A percentile compares a stretch with the other conserved stretches of the same genome.
Evolutionary conservation across 75 land plant species (phyloP).

Genomic region (Cupressus sempervirens): DNA sequence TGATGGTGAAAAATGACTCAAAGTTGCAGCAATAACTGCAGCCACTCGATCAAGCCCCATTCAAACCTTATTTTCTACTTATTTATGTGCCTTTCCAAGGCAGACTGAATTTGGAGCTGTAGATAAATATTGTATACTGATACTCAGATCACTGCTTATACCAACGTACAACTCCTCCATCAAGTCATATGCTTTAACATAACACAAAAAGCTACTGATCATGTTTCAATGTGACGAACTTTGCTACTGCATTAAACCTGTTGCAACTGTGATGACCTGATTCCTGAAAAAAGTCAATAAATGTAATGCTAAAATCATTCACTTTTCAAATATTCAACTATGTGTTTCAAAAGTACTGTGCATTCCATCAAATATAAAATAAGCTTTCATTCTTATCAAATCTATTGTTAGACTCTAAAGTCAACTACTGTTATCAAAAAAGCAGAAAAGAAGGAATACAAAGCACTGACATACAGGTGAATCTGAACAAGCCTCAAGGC

Average conservation of each 20-base stretch:
- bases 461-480: background rate
- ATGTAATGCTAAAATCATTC: background rate
- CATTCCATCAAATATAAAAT: background rate
- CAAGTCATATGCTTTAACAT: background rate
- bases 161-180: background rate
- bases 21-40: conserved; percentile 13
- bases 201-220: background rate
- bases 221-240: background rate
- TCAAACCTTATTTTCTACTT: conserved; percentile 5
- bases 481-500: background rate
- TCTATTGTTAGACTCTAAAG: background rate
- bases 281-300: conserved; percentile 2
- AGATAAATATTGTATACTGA: background rate
- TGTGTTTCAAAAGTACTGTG: background rate
- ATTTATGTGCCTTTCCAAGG: conserved; percentile 5
- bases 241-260: background rate
- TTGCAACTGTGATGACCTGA: conserved; percentile 1
- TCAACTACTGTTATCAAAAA: background rate
- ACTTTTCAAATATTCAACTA: background rate
- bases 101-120: background rate
- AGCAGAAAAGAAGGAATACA: background rate
- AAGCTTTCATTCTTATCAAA: background rate
- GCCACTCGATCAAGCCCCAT: conserved; percentile 14
- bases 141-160: background rate
- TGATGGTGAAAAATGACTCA: conserved; percentile 12